Percentiles rank a stretch among this genome's conserved stretches.
Conservation (phyloP, 257 asterid species). For the Nicotiana sylvestris region DNA sequence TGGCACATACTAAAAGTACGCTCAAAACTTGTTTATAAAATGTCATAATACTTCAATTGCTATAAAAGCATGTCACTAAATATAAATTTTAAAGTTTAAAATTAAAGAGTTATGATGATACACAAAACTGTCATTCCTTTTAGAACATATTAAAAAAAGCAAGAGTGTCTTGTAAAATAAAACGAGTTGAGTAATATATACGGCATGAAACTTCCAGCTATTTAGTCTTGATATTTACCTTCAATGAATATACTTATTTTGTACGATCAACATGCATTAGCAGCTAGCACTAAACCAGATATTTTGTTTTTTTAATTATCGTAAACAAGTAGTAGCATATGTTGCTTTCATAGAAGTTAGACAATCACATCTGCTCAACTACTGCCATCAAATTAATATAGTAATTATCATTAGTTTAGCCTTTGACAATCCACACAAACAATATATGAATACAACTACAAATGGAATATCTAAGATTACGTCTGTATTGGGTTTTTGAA, state of each 20-base stretch:
- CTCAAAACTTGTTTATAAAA: too few relatives aligned
- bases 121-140: too few relatives aligned
- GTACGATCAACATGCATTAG: neutral
- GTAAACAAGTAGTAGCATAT: neutral
- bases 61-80: too few relatives aligned
- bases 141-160: too few relatives aligned
- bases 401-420: neutral
- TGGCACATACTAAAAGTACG: too few relatives aligned
- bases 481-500: neutral
- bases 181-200: neutral
- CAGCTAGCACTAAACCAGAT: neutral
- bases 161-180: neutral
- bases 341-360: slow-evolving; percentile 24
- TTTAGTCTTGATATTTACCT: neutral
- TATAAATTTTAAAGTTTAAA: too few relatives aligned
- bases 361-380: slow-evolving; percentile 19
- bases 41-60: too few relatives aligned
- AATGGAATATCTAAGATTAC: neutral
- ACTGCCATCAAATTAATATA: slow-evolving; percentile 1
- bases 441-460: neutral
- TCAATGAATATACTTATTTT: neutral
- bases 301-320: neutral
- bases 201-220: neutral
- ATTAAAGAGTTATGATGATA: too few relatives aligned
- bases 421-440: neutral